phyloP scores from a whole-genome alignment of 2,329 filamentous ascomycete species.

The Claviceps digitariae region DNA sequence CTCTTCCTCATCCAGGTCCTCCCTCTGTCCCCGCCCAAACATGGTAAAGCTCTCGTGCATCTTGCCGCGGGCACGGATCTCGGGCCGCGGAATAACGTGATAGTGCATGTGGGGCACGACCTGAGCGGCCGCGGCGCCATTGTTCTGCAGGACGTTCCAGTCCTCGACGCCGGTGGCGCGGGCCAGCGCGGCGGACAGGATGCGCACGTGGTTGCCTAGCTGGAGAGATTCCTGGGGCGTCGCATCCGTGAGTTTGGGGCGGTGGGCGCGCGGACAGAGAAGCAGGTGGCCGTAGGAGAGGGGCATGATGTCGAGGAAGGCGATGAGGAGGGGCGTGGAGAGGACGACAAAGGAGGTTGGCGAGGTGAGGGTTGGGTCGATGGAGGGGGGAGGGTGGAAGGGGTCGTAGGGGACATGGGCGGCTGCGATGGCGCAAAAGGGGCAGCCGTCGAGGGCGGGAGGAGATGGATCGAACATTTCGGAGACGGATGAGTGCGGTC shows the following conservation, averaged over 20 bases:
- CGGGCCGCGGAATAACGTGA: constrained; percentile 79
- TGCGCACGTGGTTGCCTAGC: constrained; percentile 53
- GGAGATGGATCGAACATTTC: constrained; percentile 19
- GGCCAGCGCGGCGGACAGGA: constrained; percentile 59
- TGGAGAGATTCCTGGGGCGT: constrained; percentile 48
- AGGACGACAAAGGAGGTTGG: constrained; percentile 54
- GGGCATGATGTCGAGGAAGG: constrained; percentile 89
- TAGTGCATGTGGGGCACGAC: constrained; percentile 92
- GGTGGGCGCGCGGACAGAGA: constrained; percentile 64
- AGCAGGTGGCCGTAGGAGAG: constrained; percentile 73
- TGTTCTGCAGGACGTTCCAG: constrained; percentile 97
- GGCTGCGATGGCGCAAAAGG: constrained; percentile 48
- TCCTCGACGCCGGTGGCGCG: constrained; percentile 58
- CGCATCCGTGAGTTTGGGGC: constrained; percentile 63
- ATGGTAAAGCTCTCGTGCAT: constrained; percentile 60
- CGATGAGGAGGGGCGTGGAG: constrained; percentile 62
- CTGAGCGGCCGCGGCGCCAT: constrained; percentile 77
- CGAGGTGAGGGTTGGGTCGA: constrained; percentile 20
- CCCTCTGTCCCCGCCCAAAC: constrained; percentile 62
- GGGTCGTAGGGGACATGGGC: constrained; percentile 35
- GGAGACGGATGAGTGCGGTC: neutral
- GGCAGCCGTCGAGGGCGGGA: constrained; percentile 29
- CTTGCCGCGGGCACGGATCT: constrained; percentile 40
- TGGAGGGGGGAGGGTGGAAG: constrained; percentile 24
- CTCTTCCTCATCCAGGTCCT: constrained; percentile 67